A percentile compares a stretch with the other conserved stretches of the same genome.
Evolutionary conservation across 306 rosid species (phyloP).

Genomic region (Pterocarpus santalinus): DNA sequence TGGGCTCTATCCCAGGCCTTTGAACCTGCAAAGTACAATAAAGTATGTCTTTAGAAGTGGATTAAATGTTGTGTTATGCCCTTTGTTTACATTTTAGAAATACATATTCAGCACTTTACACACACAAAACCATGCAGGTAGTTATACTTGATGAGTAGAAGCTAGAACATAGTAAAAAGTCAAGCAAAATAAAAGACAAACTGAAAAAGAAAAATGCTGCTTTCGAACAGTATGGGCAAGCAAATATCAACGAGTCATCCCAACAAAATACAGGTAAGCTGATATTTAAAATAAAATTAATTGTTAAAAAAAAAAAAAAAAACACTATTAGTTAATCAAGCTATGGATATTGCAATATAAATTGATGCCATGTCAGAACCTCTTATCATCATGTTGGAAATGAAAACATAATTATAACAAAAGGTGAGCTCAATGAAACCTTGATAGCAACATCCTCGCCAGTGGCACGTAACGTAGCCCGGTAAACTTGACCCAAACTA

Average conservation of each 20-base stretch:
- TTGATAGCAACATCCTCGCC: constrained; percentile 98
- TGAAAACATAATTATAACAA: constrained; percentile 7
- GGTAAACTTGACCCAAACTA: constrained; percentile 98
- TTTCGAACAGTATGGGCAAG: constrained; percentile 24
- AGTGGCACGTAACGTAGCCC: constrained; percentile 89
- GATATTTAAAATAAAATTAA: neutral
- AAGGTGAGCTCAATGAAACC: constrained; percentile 61
- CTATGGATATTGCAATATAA: constrained; percentile 9
- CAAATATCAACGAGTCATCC: constrained; percentile 22
- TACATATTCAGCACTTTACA: constrained; percentile 26
- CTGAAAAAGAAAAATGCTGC: neutral
- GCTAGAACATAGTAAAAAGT: constrained; percentile 14
- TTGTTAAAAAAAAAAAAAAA: neutral
- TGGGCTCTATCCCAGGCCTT: constrained; percentile 95
- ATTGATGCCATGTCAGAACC: constrained; percentile 18
- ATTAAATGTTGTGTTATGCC: constrained; percentile 10
- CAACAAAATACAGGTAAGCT: neutral
- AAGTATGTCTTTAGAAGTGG: constrained; percentile 31
- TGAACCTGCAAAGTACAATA: constrained; percentile 72
- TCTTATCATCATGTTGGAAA: constrained; percentile 28
- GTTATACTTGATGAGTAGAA: constrained; percentile 1
- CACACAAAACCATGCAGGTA: constrained; percentile 32
- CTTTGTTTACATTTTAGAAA: constrained; percentile 39
- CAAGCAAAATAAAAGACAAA: neutral
- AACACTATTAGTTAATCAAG: constrained; percentile 31